Percentiles rank a stretch among this genome's conserved stretches.
Evolutionary conservation across 306 rosid species (phyloP).

Genomic region (Acmispon strigosus): DNA sequence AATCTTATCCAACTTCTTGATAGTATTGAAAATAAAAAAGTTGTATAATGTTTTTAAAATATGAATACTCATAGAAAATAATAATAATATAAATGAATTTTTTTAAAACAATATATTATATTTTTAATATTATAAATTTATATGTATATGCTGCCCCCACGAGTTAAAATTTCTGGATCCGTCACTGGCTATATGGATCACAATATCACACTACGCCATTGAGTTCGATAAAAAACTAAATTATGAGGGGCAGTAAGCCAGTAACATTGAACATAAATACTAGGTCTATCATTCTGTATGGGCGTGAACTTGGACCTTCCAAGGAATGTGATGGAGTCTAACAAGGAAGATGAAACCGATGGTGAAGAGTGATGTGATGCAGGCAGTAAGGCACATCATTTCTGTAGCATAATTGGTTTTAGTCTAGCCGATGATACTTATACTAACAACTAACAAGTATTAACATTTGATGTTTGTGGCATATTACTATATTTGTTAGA

Average conservation of each 20-base stretch:
- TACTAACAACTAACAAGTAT: not conserved
- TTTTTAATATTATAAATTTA: too few relatives aligned
- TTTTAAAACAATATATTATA: too few relatives aligned
- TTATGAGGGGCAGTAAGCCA: not conserved
- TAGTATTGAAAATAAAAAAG: too few relatives aligned
- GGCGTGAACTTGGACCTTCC: not conserved
- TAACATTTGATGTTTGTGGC: not conserved
- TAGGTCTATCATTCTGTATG: constrained; percentile 22
- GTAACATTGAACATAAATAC: constrained; percentile 41
- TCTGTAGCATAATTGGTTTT: constrained; percentile 12
- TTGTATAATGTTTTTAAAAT: too few relatives aligned
- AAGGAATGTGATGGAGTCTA: constrained; percentile 34
- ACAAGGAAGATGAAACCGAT: constrained; percentile 27
- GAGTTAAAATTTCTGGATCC: too few relatives aligned
- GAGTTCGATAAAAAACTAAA: too few relatives aligned
- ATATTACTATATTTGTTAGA: not conserved
- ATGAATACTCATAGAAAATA: too few relatives aligned
- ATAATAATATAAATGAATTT: too few relatives aligned
- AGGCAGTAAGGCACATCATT: constrained; percentile 24
- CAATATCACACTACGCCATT: too few relatives aligned
- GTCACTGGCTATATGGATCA: too few relatives aligned
- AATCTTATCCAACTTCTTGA: too few relatives aligned
- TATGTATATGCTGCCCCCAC: too few relatives aligned
- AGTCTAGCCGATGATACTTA: not conserved
- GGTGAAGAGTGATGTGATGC: constrained; percentile 25